Conservation (phyloP, 2,329 filamentous ascomycete genomes). For the Colletotrichum echinochloae region DNA sequence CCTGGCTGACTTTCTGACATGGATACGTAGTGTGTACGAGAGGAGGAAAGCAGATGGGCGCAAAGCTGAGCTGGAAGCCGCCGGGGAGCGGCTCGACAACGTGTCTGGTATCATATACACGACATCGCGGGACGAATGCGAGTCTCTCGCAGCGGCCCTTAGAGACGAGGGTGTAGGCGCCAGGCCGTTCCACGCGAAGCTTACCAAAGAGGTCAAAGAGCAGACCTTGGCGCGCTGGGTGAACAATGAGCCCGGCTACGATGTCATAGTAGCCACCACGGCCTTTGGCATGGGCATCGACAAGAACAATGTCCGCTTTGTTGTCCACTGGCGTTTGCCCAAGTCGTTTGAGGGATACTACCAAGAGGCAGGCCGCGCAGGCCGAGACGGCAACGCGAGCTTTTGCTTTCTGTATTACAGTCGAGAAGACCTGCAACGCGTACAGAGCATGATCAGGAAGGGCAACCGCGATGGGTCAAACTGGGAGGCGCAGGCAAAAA, state of each 20-base stretch:
- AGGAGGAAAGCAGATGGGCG: constrained; percentile 73
- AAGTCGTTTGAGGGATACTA: constrained; percentile 97
- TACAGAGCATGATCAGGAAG: constrained; percentile 67
- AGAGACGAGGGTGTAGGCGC: constrained; percentile 78
- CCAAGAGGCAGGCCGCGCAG: constrained; percentile 92
- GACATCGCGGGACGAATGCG: constrained; percentile 79
- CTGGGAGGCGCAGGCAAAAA: constrained; percentile 67
- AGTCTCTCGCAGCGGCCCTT: constrained; percentile 74
- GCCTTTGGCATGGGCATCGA: constrained; percentile 99
- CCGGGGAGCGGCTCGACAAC: constrained; percentile 68
- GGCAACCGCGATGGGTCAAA: constrained; percentile 57
- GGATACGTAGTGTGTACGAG: constrained; percentile 79
- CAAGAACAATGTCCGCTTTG: constrained; percentile 93
- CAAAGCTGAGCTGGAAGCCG: constrained; percentile 66
- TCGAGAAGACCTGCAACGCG: constrained; percentile 84
- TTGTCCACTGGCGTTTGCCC: constrained; percentile 93
- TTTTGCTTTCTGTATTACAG: constrained; percentile 93
- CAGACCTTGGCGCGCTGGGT: constrained; percentile 80
- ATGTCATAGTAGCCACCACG: constrained; percentile 93
- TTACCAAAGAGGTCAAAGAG: constrained; percentile 76
- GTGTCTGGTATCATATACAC: constrained; percentile 86
- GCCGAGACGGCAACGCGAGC: constrained; percentile 87
- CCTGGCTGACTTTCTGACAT: constrained; percentile 79
- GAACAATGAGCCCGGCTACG: constrained; percentile 79
- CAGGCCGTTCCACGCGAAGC: constrained; percentile 77